Evolutionary conservation across 2,329 filamentous ascomycete genomes (phyloP), one percentile per base, ranked within the genome.

Genomic region (Plectosphaerella cucumerina): DNA sequence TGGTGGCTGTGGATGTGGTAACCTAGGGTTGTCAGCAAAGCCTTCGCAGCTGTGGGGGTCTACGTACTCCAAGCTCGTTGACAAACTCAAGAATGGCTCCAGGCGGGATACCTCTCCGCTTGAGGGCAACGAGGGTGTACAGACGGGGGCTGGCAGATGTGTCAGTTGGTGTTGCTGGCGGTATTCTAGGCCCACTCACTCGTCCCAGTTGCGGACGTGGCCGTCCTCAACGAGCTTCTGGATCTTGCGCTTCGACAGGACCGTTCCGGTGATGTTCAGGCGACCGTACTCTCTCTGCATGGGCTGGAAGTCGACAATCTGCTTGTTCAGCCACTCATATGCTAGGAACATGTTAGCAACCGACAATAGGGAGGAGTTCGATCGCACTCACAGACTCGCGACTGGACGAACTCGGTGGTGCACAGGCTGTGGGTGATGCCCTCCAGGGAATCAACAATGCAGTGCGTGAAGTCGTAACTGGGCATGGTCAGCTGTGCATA

Each of bases 371-470:
- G 8, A 21, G 39, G 10, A 18, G n/a, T 9, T 39, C 10, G 39
- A 6, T 11, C 26, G 18, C n/a, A 18, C 39, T 42, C n/a, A 42
- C 39, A 42, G 18, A 42, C 39, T 42, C 93, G 77, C 18, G 89
- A 87, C 48, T 89, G 82, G 58, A 92, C 84, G 62, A 97, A 97
- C 67, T 97, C 94, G 2, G 89, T 93, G 0, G 94, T 97, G 67
- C 93, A 97, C 18, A 97, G 76, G 14, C 87, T 93, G 73, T 97
- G 93, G 0, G 92, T 92, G 62, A 97, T 95, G 17, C 82, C 81
- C 69, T 99, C 94, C 57, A 96, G 90, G 59, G 89, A 92, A 77
- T 97, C 94, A 61, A 89, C 93, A 20, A 97, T 76, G 67, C 89
- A 96, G 73, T 95, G 90, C 0, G 87, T 88, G 65, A 95, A 95